Evolutionary conservation across 2,329 filamentous ascomycete genomes (phyloP).

Genomic region (Drechslerella dactyloides): DNA sequence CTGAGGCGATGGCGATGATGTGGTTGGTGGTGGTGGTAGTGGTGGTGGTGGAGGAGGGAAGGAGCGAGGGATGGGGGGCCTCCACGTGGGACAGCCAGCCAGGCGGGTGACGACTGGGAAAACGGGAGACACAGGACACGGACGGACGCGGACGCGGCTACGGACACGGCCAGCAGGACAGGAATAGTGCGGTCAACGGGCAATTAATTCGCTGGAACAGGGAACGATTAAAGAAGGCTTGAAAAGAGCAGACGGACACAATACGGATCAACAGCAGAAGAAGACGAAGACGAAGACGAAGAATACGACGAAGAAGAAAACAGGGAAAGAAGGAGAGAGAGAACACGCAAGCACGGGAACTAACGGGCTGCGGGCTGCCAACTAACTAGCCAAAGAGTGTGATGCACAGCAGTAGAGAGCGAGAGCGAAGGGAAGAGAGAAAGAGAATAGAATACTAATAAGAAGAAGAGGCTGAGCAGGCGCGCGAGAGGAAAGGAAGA

Average conservation of each 20-base stretch:
- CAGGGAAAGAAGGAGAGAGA: neutral
- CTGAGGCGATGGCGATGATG: neutral
- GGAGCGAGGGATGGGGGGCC: neutral
- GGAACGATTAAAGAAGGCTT: neutral
- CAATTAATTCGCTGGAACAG: neutral
- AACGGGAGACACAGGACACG: slow-evolving; percentile 5
- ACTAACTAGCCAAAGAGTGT: too few species aligned
- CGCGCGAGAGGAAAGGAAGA: slow-evolving; percentile 39
- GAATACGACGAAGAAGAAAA: neutral
- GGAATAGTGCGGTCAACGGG: too few species aligned
- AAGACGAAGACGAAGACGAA: neutral
- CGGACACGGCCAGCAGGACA: too few species aligned
- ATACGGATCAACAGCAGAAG: neutral
- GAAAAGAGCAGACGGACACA: neutral
- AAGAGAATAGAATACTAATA: slow-evolving; percentile 30
- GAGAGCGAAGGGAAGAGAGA: slow-evolving; percentile 8
- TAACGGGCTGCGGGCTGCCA: too few species aligned
- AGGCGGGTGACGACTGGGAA: neutral
- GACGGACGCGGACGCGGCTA: too few species aligned
- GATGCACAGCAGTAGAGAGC: slow-evolving; percentile 8
- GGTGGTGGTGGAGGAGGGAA: neutral
- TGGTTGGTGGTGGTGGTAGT: neutral
- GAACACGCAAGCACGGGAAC: too few species aligned
- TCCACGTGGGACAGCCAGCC: slow-evolving; percentile 4
- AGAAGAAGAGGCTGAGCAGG: slow-evolving; percentile 40